Base-by-base conservation (phyloP, 805 yeast species). In the Teunomyces panamensis region DNA sequence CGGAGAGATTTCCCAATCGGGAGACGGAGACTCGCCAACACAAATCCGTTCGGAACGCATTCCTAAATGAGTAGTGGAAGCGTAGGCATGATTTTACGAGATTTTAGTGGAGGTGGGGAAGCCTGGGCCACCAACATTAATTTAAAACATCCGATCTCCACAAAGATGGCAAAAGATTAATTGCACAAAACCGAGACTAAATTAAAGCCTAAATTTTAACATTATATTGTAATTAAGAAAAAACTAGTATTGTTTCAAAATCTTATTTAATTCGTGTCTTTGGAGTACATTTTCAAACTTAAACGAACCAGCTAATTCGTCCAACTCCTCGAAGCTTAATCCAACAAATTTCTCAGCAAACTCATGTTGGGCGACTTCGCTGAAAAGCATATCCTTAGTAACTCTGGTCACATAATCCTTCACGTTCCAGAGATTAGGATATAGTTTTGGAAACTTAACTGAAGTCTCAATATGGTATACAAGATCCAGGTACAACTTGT, bases 241-340 rank as follows among this genome's bases (percentile, higher is more conserved):
- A 33, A 26, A 24, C 35, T 58, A 62, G 43, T 65, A 62, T 6
- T 57, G 54, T 32, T 51, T 58, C 52, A 68, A 64, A 45, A 62
- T 63, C 24, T 51, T 46, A 45, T 75, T 77, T 57, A 77, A 63
- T 50, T 65, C 69, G 29, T 72, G 74, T 50, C 81, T 65, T 58
- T 70, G 64, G 20, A 56, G 52, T 35, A 69, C 60, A 51, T 77
- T 77, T 56, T 76, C 80, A 48, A 77, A 67, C 60, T 75, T 75
- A 67, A 75, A 77, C 45, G 69, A 64, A n/a, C 74, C 77, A 28
- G 81, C 81, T 56, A 77, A 62, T 51, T 73, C 79, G 54, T 77
- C 81, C 48, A 77, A 62, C 30, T 77, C 78, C 30, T 75, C 78
- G 45, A 68, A 69, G 4, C 64, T 53, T 52, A 75, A 67, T 34